Evolutionary conservation across 805 yeast species (phyloP), one percentile per base, ranked within the genome.

Genomic region (Debaryomyces prosopidis): DNA sequence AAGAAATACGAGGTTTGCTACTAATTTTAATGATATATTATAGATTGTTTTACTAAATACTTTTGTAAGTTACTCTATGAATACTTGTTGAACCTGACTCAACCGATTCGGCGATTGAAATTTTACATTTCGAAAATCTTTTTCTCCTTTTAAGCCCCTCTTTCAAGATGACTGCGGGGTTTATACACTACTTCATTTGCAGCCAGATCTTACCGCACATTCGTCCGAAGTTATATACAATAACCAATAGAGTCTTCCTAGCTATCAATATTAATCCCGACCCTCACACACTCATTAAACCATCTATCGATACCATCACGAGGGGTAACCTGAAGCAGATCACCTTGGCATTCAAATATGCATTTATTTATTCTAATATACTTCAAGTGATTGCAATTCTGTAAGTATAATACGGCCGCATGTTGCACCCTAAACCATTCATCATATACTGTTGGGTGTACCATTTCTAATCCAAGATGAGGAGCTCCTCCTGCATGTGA

Each of bases 391-490:
- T 31, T 32, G 47, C 65, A 70, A 8, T 53, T 44, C 16, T 64
- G 48, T 27, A 64, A 52, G 44, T 77, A 71, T 5, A 68, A 62
- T 34, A 63, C 48, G 1, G 84, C 85, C 6, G 78, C 73, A 50
- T 77, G 81, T 51, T 77, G 81, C 2, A 80, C 79, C 44, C 78
- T 68, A 48, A 70, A 69, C 85, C 85, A 80, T 47, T 76, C 77
- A 55, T 81, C 85, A 54, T 71, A 73, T 3, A 81, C 66, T 4
- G 79, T 77, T 9, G 81, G 81, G 53, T 79, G 79, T 2, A 69
- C 64, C 60, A 73, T 77, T 11, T 79, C 82, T 17, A 78, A 59
- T 0, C 84, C 85, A 67, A 75, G 58, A 50, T 78, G 76, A 16
- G 82, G 84, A 1, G 75, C 66, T 1, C 80, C 81, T 1, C 81